These are phyloP conservation scores for Tulasnella sp. DNA, from an alignment of 768 basidiomycete species.

Conservation along the genomic window DNA sequence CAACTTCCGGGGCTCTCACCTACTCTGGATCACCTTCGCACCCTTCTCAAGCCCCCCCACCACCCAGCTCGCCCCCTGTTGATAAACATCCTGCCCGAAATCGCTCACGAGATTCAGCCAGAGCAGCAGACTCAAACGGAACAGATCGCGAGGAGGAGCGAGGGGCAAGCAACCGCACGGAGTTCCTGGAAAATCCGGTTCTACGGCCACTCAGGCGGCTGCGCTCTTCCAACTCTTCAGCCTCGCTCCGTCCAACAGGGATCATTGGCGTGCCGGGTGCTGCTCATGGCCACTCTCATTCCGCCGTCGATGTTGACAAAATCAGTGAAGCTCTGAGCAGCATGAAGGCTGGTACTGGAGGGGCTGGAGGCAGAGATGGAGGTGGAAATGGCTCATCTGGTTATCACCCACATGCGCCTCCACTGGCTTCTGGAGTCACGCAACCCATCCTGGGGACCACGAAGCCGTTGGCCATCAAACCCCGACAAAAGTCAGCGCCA, in stretches of 20 bases:
- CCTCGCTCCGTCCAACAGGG: constrained; percentile 8
- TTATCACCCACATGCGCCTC: too few relatives aligned
- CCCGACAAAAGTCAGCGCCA: too few relatives aligned
- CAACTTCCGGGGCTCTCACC: too few relatives aligned
- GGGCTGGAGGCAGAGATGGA: too few relatives aligned
- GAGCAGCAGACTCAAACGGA: not conserved
- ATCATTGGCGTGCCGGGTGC: constrained; percentile 7
- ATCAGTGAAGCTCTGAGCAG: not conserved
- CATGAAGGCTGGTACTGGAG: too few relatives aligned
- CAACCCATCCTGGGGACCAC: too few relatives aligned
- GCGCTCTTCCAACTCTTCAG: constrained; percentile 7
- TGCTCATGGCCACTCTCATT: constrained; percentile 5
- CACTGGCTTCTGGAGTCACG: too few relatives aligned
- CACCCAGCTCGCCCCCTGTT: too few relatives aligned
- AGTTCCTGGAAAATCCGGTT: not conserved
- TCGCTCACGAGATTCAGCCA: not conserved
- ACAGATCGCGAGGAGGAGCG: not conserved
- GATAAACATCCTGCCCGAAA: not conserved
- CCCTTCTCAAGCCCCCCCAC: too few relatives aligned
- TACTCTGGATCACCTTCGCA: too few relatives aligned
- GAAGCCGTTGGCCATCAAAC: too few relatives aligned
- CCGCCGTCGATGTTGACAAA: not conserved
- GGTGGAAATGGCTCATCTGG: too few relatives aligned
- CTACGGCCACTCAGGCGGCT: not conserved
- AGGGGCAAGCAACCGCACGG: not conserved